Base-by-base conservation (phyloP, 768 basidiomycete genomes). In the Tulasnella sp. region DNA sequence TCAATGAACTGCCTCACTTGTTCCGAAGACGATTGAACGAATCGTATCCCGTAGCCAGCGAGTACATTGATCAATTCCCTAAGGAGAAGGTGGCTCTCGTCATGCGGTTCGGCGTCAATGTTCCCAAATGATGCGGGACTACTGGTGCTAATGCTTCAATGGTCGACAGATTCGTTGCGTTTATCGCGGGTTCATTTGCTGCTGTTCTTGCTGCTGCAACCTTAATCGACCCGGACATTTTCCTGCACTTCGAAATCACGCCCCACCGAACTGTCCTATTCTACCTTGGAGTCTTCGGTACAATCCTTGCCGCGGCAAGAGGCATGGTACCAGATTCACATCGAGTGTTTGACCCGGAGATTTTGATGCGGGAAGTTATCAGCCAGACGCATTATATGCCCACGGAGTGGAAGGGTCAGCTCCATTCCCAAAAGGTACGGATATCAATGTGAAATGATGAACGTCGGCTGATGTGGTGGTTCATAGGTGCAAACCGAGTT, bases 241-340 rank as follows among this genome's bases (percentile, higher is more conserved):
- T 97, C 83, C 88, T 97, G 51, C 92, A 94, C 81, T 95, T 99
- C 81, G 98, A 99, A 84, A 92, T 99, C 81, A 96, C 96, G 0
- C 91, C 92, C 1, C 94, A 96, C 80, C 89, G 96, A 37, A 97
- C 96, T 0, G 94, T 97, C 6, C 83, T 98, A 6, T 99, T 99
- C 86, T 99, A 98, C 84, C 86, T 97, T 72, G 90, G 90, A 40
- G 83, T 98, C 6, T 98, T 98, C 82, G 94, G 93, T 75, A 92
- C 92, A 26, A 87, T 97, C 20, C 87, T 99, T 51, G 95, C 95
- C 5, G 92, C 93, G 7, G 93, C 96, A 10, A 85, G 98, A 72
- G 96, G 96, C 2, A 98, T 98, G 95, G 91, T 98, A 55, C 96
- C 96, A 0, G 96, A 96, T 78, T 95, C 98, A 80, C 95, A 96